Conservation (phyloP, 2,329 filamentous ascomycete genomes). For the Botrytis galanthina region DNA sequence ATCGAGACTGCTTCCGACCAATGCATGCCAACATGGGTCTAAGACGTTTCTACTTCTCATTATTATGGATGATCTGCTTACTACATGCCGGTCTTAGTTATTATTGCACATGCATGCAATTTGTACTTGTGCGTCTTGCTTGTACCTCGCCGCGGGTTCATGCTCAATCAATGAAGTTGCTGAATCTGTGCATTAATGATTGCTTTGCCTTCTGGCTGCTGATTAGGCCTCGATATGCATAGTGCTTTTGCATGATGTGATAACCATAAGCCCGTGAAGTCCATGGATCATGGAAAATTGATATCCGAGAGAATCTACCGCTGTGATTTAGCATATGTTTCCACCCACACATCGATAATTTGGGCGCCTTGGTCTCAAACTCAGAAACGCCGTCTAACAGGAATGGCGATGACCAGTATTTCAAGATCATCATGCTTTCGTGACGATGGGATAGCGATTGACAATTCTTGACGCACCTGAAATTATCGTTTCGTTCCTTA, state of each 20-base stretch:
- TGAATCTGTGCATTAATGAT: constrained; percentile 8
- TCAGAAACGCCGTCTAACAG: constrained; percentile 13
- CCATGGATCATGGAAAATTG: not conserved
- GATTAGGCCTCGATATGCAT: constrained; percentile 19
- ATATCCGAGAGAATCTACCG: not conserved
- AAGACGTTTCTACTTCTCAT: constrained; percentile 32
- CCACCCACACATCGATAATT: not conserved
- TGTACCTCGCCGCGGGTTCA: constrained; percentile 12
- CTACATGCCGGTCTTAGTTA: constrained; percentile 20
- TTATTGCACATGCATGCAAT: constrained; percentile 17
- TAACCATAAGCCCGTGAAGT: constrained; percentile 1
- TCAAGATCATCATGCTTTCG: constrained; percentile 11
- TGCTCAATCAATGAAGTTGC: not conserved
- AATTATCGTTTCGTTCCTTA: constrained; percentile 7
- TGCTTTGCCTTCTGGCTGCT: constrained; percentile 12
- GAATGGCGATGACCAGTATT: not conserved
- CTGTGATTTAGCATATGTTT: constrained; percentile 1
- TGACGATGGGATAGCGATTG: constrained; percentile 18
- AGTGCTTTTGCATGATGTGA: not conserved
- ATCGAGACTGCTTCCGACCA: constrained; percentile 13
- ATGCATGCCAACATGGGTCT: constrained; percentile 25
- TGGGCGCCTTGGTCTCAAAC: constrained; percentile 13
- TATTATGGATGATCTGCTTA: constrained; percentile 9
- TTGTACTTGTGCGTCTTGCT: constrained; percentile 19
- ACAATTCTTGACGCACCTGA: constrained; percentile 11